Conservation (phyloP, 2,329 filamentous ascomycete genomes). For the Stemphylium lycopersici region DNA sequence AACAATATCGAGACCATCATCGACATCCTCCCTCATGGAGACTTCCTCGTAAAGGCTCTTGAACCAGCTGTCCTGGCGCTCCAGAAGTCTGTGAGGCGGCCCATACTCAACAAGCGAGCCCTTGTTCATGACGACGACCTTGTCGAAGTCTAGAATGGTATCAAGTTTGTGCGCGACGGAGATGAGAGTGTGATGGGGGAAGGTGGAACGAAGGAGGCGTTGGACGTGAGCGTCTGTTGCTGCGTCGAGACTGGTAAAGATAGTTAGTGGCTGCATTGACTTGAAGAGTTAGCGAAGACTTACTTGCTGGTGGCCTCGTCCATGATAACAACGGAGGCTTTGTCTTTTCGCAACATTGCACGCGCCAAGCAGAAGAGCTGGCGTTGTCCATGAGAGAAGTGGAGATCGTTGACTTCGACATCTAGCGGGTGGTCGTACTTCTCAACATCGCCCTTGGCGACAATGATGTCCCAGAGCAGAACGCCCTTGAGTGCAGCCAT, state of each 20-base stretch:
- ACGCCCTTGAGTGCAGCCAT: slow-evolving; percentile 55
- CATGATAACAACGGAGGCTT: slow-evolving; percentile 35
- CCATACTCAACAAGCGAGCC: slow-evolving; percentile 56
- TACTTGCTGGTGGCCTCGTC: slow-evolving; percentile 47
- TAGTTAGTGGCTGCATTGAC: slow-evolving; percentile 6
- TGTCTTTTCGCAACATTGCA: slow-evolving; percentile 56
- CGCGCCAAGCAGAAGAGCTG: slow-evolving; percentile 69
- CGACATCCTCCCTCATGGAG: not conserved
- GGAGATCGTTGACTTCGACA: slow-evolving; percentile 38
- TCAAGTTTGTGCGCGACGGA: slow-evolving; percentile 63
- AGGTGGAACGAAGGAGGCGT: slow-evolving; percentile 59
- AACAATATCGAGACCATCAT: slow-evolving; percentile 2
- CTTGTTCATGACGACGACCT: slow-evolving; percentile 58
- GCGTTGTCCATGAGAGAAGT: slow-evolving; percentile 59
- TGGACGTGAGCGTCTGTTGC: slow-evolving; percentile 65
- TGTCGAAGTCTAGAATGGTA: slow-evolving; percentile 62
- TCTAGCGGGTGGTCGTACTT: slow-evolving; percentile 43
- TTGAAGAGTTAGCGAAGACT: slow-evolving; percentile 1
- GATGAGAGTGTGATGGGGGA: slow-evolving; percentile 64
- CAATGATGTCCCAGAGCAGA: slow-evolving; percentile 52
- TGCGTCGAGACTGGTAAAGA: slow-evolving; percentile 57
- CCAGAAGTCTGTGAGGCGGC: slow-evolving; percentile 36
- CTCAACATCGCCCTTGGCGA: slow-evolving; percentile 37
- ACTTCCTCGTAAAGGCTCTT: slow-evolving; percentile 39
- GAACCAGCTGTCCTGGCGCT: slow-evolving; percentile 40